These are phyloP conservation scores for Podila clonocystis DNA, from an alignment of 192 early-diverging fungal genomes.

Conservation along the genomic window DNA sequence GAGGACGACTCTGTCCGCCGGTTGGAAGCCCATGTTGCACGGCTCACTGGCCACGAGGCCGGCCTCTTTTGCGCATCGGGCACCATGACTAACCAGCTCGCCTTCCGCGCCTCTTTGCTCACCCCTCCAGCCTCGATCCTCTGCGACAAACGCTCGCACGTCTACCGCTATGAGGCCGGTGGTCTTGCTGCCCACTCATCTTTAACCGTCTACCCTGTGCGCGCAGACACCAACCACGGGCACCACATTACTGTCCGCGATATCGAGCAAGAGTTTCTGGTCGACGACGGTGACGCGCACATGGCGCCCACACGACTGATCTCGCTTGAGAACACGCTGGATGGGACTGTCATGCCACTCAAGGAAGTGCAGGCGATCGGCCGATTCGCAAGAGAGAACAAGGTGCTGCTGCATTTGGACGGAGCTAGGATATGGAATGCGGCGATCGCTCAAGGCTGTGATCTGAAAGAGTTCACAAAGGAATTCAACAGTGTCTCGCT, in stretches of 20 bases:
- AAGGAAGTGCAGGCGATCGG: slow-evolving; percentile 76
- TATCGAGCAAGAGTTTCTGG: slow-evolving; percentile 30
- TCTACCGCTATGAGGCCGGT: slow-evolving; percentile 81
- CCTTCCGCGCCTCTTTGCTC: slow-evolving; percentile 76
- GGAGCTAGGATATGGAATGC: slow-evolving; percentile 95
- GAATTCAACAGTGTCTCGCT: slow-evolving; percentile 90
- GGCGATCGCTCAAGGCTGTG: slow-evolving; percentile 69
- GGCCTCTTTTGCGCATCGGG: slow-evolving; percentile 84
- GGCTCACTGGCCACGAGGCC: slow-evolving; percentile 78
- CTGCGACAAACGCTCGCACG: slow-evolving; percentile 79
- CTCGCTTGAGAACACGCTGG: slow-evolving; percentile 90
- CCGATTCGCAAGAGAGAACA: slow-evolving; percentile 60
- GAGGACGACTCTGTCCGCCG: slow-evolving; percentile 77
- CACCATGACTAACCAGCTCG: slow-evolving; percentile 87
- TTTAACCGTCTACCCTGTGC: slow-evolving; percentile 70
- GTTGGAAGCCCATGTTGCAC: slow-evolving; percentile 73
- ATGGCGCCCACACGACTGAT: slow-evolving; percentile 85
- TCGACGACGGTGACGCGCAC: slow-evolving; percentile 45
- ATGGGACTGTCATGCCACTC: slow-evolving; percentile 83
- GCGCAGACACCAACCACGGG: slow-evolving; percentile 51
- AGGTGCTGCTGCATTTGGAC: slow-evolving; percentile 82
- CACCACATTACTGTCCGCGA: slow-evolving; percentile 68
- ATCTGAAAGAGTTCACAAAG: slow-evolving; percentile 69
- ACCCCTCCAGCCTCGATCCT: slow-evolving; percentile 84
- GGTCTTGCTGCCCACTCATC: slow-evolving; percentile 82